These are phyloP conservation scores for Cyberlindnera americana DNA, from an alignment of 805 yeast species.

Conservation along the genomic window DNA sequence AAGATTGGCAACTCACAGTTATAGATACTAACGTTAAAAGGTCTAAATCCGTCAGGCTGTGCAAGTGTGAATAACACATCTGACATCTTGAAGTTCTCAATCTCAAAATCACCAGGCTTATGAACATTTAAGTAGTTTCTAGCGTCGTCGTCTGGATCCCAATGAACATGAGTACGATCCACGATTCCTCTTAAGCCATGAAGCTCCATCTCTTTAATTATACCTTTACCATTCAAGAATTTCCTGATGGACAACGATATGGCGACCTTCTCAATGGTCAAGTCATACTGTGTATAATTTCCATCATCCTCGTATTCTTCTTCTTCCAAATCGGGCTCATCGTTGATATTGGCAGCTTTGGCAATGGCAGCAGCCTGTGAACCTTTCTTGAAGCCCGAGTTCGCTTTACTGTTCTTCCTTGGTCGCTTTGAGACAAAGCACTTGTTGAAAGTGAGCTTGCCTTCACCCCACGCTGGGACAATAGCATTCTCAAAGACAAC, in stretches of 20 bases:
- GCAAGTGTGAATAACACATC: conserved; percentile 78
- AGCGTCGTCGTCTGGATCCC: conserved; percentile 83
- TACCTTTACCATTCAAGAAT: conserved; percentile 90
- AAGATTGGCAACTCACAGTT: conserved; percentile 75
- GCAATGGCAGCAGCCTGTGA: conserved; percentile 70
- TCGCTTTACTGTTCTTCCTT: conserved; percentile 37
- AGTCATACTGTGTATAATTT: conserved; percentile 92
- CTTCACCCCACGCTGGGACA: conserved; percentile 90
- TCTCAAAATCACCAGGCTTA: conserved; percentile 89
- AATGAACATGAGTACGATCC: conserved; percentile 82
- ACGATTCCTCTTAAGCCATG: conserved; percentile 89
- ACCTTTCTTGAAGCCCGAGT: conserved; percentile 56
- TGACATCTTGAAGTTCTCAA: conserved; percentile 75
- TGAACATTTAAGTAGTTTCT: conserved; percentile 70
- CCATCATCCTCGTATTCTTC: conserved; percentile 69
- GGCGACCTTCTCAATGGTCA: conserved; percentile 81
- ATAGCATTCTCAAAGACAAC: conserved; percentile 92
- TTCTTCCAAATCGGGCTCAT: conserved; percentile 6
- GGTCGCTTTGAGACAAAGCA: conserved; percentile 89
- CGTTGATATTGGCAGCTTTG: conserved; percentile 28
- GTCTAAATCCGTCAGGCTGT: conserved; percentile 80
- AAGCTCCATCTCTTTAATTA: conserved; percentile 73
- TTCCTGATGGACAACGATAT: conserved; percentile 76
- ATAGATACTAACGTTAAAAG: conserved; percentile 84
- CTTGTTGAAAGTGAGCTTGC: conserved; percentile 77